Percentiles rank a stretch among this genome's conserved stretches.
These are phyloP conservation scores for Nematocida displodere DNA, from an alignment of 371 early-diverging fungal genomes.

Conservation along the genomic window DNA sequence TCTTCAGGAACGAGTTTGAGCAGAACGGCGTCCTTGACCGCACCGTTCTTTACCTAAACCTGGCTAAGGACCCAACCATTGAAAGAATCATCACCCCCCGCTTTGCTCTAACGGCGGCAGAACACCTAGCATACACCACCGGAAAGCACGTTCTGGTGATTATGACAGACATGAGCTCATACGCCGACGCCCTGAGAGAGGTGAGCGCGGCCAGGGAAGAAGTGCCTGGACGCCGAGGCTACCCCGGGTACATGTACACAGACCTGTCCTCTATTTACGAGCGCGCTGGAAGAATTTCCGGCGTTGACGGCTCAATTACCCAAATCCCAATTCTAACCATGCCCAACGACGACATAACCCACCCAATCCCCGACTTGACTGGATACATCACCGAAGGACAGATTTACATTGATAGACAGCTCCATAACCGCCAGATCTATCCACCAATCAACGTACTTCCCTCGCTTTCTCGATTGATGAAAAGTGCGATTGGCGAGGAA, in stretches of 20 bases:
- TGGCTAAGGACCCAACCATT: slow-evolving; percentile 99
- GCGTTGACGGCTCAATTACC: slow-evolving; percentile 96
- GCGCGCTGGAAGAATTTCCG: slow-evolving; percentile 97
- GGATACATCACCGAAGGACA: slow-evolving; percentile 99
- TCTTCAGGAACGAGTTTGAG: slow-evolving; percentile 98
- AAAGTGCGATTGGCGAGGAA: slow-evolving; percentile 97
- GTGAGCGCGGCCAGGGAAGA: slow-evolving; percentile 98
- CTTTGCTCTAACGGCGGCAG: slow-evolving; percentile 95
- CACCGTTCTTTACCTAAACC: slow-evolving; percentile 94
- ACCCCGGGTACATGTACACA: slow-evolving; percentile 99
- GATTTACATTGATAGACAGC: slow-evolving; percentile 96
- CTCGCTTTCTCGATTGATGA: slow-evolving; percentile 97
- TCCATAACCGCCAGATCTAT: slow-evolving; percentile 97
- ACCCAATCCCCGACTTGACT: slow-evolving; percentile 99
- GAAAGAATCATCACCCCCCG: slow-evolving; percentile 99
- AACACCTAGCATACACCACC: slow-evolving; percentile 97
- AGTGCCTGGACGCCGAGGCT: slow-evolving; percentile 99
- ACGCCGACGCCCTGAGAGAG: slow-evolving; percentile 99
- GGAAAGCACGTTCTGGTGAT: slow-evolving; percentile 99
- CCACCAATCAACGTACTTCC: slow-evolving; percentile 99
- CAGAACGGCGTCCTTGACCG: slow-evolving; percentile 97
- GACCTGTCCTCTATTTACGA: slow-evolving; percentile 99
- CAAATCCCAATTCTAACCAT: slow-evolving; percentile 99
- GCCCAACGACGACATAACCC: slow-evolving; percentile 99
- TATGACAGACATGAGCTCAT: slow-evolving; percentile 99